These are phyloP conservation scores for Citrullus mucosospermus DNA, from an alignment of 306 rosid species.

Conservation along the genomic window DNA sequence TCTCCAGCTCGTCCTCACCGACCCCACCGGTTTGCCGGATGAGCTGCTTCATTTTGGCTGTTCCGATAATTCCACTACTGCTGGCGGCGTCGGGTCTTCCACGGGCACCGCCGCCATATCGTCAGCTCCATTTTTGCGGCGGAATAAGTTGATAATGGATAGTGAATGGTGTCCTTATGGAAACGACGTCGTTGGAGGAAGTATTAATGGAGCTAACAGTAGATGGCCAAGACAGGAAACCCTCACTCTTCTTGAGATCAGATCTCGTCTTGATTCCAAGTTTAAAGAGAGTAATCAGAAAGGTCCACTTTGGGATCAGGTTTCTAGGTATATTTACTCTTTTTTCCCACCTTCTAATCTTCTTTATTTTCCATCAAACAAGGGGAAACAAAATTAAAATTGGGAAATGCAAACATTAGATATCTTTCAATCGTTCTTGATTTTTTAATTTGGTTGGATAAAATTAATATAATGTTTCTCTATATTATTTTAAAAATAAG, in stretches of 20 bases:
- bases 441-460: background rate
- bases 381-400: background rate
- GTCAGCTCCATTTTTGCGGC: background rate
- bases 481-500: background rate
- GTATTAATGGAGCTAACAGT: slow-evolving; percentile 28
- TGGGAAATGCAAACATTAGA: background rate
- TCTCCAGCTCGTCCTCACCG: background rate
- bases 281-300: slow-evolving; percentile 70
- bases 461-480: background rate
- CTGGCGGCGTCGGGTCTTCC: background rate
- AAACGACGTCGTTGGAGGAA: slow-evolving; percentile 19
- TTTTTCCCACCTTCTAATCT: background rate
- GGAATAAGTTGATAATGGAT: background rate
- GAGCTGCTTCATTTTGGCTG: background rate
- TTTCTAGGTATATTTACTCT: slow-evolving; percentile 49
- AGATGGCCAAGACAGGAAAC: slow-evolving; percentile 87
- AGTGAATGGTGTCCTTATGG: background rate
- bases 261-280: slow-evolving; percentile 75
- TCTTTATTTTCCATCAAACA: background rate
- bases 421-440: background rate
- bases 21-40: background rate
- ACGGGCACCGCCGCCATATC: background rate
- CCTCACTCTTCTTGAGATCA: slow-evolving; percentile 70
- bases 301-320: slow-evolving; percentile 75
- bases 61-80: background rate